Base-by-base conservation (phyloP, 352 stramenopile species). In the Pythium angustatum region DNA sequence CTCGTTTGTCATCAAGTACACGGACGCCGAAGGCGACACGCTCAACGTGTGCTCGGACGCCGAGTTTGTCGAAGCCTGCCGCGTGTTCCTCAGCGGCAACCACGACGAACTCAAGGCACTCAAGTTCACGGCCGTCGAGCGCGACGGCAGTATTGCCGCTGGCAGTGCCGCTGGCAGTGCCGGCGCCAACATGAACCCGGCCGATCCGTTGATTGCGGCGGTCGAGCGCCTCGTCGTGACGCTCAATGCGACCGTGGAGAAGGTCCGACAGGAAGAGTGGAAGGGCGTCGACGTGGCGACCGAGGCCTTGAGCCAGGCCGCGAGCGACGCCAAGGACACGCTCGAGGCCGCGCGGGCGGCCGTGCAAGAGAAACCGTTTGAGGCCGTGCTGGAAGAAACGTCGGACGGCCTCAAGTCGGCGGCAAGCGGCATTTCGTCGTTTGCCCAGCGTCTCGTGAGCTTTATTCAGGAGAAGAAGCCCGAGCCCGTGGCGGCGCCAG, bases 1-100 rank as follows among this genome's bases (percentile, higher is more conserved):
- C n/a, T n/a, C n/a, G n/a, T 93, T 93, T 66, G 77, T 85, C 44
- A 69, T 95, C 49, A 83, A 95, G 73, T 95, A 93, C 80, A 92
- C 77, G 51, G 84, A 92, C 72, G 49, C 70, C n/a, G 81, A 93
- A 28, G 77, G 82, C 58, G 82, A 91, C 61, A 76, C 83, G 62
- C 55, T 92, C 21, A 93, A 82, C 55, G 77, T 95, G 68, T 77
- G 69, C 28, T 88, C 84, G 62, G 69, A 91, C 43, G 71, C 69
- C 45, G 86, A 95, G 71, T 91, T 80, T 58, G 51, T 77, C 36
- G 76, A 85, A 55, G 83, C 84, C 4, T 89, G 79, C 54, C 73
- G 72, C 36, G 72, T 88, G 27, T 87, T 91, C 58, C 64, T 79
- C 62, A 58, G 66, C 24, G n/a, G n/a, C n/a, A 53, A 50, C 27